phyloP scores from a whole-genome alignment of 2,329 filamentous ascomycete species.

The Penicillium sp. region DNA sequence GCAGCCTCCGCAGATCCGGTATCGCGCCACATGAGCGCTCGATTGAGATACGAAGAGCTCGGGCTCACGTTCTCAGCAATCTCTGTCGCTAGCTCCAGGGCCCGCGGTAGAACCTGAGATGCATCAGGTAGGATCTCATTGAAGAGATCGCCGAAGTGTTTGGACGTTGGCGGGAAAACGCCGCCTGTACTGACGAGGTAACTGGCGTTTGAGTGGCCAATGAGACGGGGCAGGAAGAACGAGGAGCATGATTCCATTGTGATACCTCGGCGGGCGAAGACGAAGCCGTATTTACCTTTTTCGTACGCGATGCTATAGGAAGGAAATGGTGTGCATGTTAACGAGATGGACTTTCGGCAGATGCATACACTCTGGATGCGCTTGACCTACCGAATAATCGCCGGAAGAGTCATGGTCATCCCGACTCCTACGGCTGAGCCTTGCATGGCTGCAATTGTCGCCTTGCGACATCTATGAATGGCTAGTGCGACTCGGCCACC shows the following conservation, averaged over 20 bases:
- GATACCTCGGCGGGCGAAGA: conserved; percentile 69
- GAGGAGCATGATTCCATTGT: conserved; percentile 70
- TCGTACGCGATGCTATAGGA: conserved; percentile 51
- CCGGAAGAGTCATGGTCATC: conserved; percentile 59
- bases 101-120: conserved; percentile 62
- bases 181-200: conserved; percentile 60
- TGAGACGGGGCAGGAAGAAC: conserved; percentile 69
- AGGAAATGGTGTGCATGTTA: background rate
- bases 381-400: conserved; percentile 47
- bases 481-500: conserved; percentile 44
- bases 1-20: conserved; percentile 63
- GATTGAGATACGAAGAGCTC: conserved; percentile 65
- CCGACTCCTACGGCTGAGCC: conserved; percentile 59
- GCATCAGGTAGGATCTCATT: conserved; percentile 60
- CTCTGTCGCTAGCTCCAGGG: conserved; percentile 65
- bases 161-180: conserved; percentile 55
- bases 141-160: conserved; percentile 57
- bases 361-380: no score
- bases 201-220: conserved; percentile 51
- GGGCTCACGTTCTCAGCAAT: conserved; percentile 65
- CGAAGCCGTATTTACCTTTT: conserved; percentile 68
- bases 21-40: conserved; percentile 65
- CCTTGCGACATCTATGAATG: conserved; percentile 59
- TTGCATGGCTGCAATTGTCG: conserved; percentile 56
- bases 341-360: background rate